These are phyloP conservation scores for Durotheca rogersii DNA, from an alignment of 495 filamentous ascomycete genomes.

Conservation along the genomic window DNA sequence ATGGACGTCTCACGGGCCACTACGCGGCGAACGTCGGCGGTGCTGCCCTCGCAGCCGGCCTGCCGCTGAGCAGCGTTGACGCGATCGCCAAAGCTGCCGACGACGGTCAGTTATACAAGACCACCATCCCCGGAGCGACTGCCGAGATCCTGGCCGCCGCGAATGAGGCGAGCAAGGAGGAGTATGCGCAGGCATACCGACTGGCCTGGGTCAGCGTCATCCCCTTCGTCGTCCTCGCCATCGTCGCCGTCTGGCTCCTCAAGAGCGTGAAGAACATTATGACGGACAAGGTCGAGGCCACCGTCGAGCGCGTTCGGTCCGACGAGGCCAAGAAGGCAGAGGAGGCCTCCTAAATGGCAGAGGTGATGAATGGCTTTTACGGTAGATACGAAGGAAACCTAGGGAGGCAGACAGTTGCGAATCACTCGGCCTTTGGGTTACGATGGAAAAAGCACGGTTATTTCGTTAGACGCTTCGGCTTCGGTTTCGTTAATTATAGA, in stretches of 20 bases:
- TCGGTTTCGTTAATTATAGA: neutral
- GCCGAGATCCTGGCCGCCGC: slow-evolving; percentile 40
- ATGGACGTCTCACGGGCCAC: slow-evolving; percentile 44
- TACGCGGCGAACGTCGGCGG: slow-evolving; percentile 40
- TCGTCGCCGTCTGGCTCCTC: slow-evolving; percentile 46
- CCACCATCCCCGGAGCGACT: slow-evolving; percentile 39
- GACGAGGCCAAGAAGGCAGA: neutral
- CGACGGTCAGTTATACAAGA: slow-evolving; percentile 28
- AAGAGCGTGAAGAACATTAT: slow-evolving; percentile 53
- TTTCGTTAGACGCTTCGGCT: neutral
- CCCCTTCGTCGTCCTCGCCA: slow-evolving; percentile 54
- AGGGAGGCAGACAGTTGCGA: too few species aligned
- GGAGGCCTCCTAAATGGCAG: neutral
- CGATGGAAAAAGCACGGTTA: neutral
- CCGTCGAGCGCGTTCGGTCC: slow-evolving; percentile 38
- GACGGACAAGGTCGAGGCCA: slow-evolving; percentile 54
- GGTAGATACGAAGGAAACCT: neutral
- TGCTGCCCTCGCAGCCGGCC: slow-evolving; percentile 44
- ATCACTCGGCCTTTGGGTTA: neutral
- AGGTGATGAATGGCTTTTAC: neutral
- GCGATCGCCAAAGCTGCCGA: slow-evolving; percentile 40
- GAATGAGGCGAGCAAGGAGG: slow-evolving; percentile 39
- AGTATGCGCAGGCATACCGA: slow-evolving; percentile 49
- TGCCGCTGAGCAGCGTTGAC: slow-evolving; percentile 41
- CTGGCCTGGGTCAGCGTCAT: slow-evolving; percentile 55